Conservation (phyloP, 768 basidiomycete species). For the Tulasnella sp. region DNA sequence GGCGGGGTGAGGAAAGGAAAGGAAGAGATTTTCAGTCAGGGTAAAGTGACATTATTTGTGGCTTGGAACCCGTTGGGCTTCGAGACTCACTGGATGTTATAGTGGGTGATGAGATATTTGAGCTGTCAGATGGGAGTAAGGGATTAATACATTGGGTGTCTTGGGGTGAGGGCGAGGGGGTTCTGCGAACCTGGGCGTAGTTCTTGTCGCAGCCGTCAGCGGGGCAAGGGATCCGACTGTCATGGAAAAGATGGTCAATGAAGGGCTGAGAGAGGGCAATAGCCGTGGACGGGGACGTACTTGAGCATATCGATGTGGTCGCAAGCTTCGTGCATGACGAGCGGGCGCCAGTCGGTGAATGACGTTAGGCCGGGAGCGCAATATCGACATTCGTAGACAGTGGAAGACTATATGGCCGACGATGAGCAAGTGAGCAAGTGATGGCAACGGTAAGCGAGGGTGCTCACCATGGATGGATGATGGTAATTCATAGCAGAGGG, state of each 20-base stretch:
- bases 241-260: neutral
- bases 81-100: neutral
- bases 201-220: conserved; percentile 1
- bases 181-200: neutral
- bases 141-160: neutral
- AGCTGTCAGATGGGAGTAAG: neutral
- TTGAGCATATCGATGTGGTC: neutral
- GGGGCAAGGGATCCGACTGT: neutral
- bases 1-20: neutral
- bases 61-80: too few relatives aligned
- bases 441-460: neutral
- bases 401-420: neutral
- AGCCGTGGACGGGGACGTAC: neutral
- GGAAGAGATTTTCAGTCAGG: neutral
- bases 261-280: neutral
- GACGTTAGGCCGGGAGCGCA: neutral
- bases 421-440: neutral
- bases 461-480: neutral
- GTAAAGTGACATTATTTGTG: neutral
- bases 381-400: neutral
- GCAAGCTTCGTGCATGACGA: neutral
- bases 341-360: neutral
- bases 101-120: conserved; percentile 1
- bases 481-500: neutral
- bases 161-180: neutral